Evolutionary conservation across 192 early-diverging fungal species (phyloP), one percentile per base, ranked within the genome.

Genomic region (Entomortierella beljakovae): DNA sequence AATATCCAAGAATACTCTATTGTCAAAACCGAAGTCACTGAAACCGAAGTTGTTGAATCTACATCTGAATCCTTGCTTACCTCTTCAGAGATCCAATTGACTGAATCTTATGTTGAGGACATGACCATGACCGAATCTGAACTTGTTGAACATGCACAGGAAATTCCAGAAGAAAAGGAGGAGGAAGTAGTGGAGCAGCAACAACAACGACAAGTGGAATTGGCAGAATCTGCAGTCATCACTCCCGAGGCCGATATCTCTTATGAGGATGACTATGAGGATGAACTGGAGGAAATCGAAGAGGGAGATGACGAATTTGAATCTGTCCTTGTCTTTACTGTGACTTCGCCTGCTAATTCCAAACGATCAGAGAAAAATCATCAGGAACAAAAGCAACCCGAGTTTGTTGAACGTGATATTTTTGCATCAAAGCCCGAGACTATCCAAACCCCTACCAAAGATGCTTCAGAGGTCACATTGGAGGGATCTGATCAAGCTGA

Each of bases 401-500:
- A 67, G 26, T 18, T 37, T 29, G 9, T 43, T 38, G 58, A 57
- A 20, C 54, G 54, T 34, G 29, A 57, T 3, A 33, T 57, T 2
- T 10, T 20, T 32, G 62, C n/a, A n/a, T 18, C 33, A 18, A 52
- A 31, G 20, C 29, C 28, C 18, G 32, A 33, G 31, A 31, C 32
- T 3, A 26, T 6, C 11, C 51, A 53, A 6, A 53, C 51, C 23
- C 23, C 51, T 26, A 33, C 7, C 7, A n/a, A 26, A 6, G 32
- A 4, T 11, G 32, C 13, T 16, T 20, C 54, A 16, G 22, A 34
- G 9, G 6, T 31, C 5, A 11, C 54, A 13, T 20, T 3, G 28
- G 63, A 65, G 1, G 63, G 43, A 11, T 6, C 26, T 42, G 63
- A 65, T 34, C 52, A 65, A 11, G 28, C 55, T 6, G 75, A 70